A percentile compares a stretch with the other conserved stretches of the same genome.
Conservation (phyloP, 805 yeast genomes). For the Candida silvicultrix region DNA sequence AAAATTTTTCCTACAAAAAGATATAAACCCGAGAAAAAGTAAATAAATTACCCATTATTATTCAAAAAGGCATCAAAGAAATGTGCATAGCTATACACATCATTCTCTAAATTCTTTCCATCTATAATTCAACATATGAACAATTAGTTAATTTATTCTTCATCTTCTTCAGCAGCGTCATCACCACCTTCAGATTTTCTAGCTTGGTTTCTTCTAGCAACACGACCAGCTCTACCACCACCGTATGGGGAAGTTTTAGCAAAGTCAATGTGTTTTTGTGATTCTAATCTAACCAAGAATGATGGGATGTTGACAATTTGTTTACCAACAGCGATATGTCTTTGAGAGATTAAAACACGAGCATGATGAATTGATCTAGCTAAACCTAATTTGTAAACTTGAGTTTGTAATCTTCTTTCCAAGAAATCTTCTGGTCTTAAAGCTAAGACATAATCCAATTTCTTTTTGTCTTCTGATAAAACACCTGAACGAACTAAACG, state of each 20-base stretch:
- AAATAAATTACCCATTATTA: neutral
- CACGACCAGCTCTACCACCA: conserved; percentile 99
- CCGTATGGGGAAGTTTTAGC: conserved; percentile 99
- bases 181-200: conserved; percentile 40
- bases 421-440: conserved; percentile 97
- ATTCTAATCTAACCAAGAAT: conserved; percentile 99
- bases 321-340: conserved; percentile 99
- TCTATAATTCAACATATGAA: conserved; percentile 5
- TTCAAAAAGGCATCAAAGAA: neutral
- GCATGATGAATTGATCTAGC: conserved; percentile 99
- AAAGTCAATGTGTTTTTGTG: conserved; percentile 99
- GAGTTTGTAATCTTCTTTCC: conserved; percentile 99
- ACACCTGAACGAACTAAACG: conserved; percentile 99
- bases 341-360: conserved; percentile 96
- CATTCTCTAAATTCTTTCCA: neutral
- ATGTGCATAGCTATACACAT: neutral
- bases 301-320: conserved; percentile 98
- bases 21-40: neutral
- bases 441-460: conserved; percentile 99
- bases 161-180: conserved; percentile 75
- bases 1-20: neutral
- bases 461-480: conserved; percentile 98
- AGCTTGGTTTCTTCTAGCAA: conserved; percentile 73
- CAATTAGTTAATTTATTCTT: conserved; percentile 30
- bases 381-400: conserved; percentile 98